Percentiles rank a stretch among this genome's conserved stretches.
These are phyloP conservation scores for Magnusiomyces tetraspermus DNA, from an alignment of 1,139 yeast genomes.

Conservation along the genomic window DNA sequence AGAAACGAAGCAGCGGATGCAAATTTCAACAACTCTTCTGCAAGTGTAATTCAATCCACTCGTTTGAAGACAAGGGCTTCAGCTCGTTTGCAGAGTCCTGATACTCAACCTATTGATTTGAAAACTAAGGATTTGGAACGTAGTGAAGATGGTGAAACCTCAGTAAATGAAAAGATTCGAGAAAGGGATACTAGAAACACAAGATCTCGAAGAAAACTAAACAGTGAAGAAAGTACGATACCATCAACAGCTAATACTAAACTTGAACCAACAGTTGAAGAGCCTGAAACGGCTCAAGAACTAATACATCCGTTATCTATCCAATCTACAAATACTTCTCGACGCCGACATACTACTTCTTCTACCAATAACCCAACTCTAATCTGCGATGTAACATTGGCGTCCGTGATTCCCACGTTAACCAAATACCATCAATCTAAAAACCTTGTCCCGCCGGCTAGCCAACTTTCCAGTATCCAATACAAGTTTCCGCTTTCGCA, in stretches of 20 bases:
- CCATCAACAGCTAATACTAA: too few species aligned
- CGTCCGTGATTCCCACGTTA: background rate
- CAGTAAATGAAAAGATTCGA: too few species aligned
- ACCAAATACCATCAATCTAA: slow-evolving; percentile 1
- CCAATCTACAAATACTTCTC: background rate
- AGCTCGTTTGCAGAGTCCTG: background rate
- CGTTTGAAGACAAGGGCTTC: background rate
- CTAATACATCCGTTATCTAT: too few species aligned
- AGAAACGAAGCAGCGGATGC: too few species aligned
- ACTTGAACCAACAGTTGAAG: too few species aligned
- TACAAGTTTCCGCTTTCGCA: background rate
- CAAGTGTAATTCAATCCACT: background rate
- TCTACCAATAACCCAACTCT: background rate
- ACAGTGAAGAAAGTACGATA: too few species aligned
- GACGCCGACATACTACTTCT: background rate
- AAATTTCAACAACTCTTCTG: background rate
- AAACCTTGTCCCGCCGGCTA: background rate
- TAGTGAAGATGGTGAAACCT: too few species aligned
- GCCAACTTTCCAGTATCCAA: background rate
- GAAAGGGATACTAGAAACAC: too few species aligned
- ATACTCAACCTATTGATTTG: background rate
- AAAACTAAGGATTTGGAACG: background rate
- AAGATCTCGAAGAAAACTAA: too few species aligned
- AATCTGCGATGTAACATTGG: background rate
- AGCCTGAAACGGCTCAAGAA: too few species aligned